Evolutionary conservation across 495 filamentous ascomycete species (phyloP).

Genomic region (Lasiosphaeria miniovina): DNA sequence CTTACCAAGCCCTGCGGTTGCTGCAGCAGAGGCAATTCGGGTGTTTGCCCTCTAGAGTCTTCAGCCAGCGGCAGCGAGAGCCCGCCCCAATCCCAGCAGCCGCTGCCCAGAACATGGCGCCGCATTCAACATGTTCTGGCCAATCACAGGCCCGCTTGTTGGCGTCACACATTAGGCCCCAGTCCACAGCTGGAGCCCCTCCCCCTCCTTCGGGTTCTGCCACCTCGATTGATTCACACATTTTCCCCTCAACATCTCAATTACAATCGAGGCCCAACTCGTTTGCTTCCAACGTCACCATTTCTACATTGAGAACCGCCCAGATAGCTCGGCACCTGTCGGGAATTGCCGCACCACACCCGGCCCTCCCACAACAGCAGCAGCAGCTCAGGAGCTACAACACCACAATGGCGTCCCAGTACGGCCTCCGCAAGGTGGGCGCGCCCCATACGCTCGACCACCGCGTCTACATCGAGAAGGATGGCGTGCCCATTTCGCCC

Average conservation of each 20-base stretch:
- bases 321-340: slow-evolving; percentile 58
- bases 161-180: slow-evolving; percentile 30
- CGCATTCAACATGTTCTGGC: slow-evolving; percentile 21
- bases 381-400: slow-evolving; percentile 11
- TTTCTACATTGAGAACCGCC: slow-evolving; percentile 45
- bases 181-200: slow-evolving; percentile 29
- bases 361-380: background rate
- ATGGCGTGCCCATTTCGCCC: slow-evolving; percentile 87
- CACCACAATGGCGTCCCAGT: slow-evolving; percentile 54
- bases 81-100: background rate
- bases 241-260: slow-evolving; percentile 27
- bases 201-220: slow-evolving; percentile 35
- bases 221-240: slow-evolving; percentile 25
- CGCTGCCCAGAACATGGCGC: slow-evolving; percentile 19
- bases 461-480: slow-evolving; percentile 95
- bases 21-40: slow-evolving; percentile 10
- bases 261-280: slow-evolving; percentile 23
- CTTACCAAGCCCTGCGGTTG: slow-evolving; percentile 15
- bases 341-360: slow-evolving; percentile 29
- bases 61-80: slow-evolving; percentile 1
- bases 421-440: slow-evolving; percentile 78
- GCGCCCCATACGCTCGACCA: slow-evolving; percentile 92
- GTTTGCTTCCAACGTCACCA: slow-evolving; percentile 25
- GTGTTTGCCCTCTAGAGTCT: slow-evolving; percentile 3
- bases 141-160: slow-evolving; percentile 33